Evolutionary conservation across 305 asterid species (phyloP).

Genomic region (Lippia alba): DNA sequence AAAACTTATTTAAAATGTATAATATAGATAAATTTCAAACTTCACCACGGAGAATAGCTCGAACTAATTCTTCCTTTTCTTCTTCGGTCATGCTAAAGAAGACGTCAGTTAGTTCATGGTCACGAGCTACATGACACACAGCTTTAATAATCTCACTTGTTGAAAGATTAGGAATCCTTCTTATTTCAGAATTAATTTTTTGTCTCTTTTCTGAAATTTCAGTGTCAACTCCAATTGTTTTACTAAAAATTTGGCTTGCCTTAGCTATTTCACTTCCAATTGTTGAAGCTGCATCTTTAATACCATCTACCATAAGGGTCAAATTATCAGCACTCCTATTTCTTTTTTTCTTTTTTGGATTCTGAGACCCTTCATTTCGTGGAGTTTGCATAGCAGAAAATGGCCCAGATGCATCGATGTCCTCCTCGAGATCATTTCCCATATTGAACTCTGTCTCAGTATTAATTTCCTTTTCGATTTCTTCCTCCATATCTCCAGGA

Average conservation of each 20-base stretch:
- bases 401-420: too few relatives aligned
- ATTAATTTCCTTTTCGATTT: background rate
- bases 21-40: background rate
- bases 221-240: too few relatives aligned
- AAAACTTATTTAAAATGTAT: too few relatives aligned
- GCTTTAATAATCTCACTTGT: background rate
- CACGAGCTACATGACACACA: too few relatives aligned
- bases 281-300: background rate
- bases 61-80: background rate
- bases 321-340: background rate
- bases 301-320: background rate
- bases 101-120: background rate
- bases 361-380: background rate
- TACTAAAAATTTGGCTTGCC: background rate
- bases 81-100: background rate
- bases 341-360: background rate
- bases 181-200: background rate
- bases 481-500: constrained; percentile 1
- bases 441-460: too few relatives aligned
- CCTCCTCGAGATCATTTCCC: too few relatives aligned
- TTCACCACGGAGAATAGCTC: background rate
- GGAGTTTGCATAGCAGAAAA: too few relatives aligned
- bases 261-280: background rate
- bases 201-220: constrained; percentile 5
- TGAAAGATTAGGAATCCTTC: background rate